phyloP scores from a whole-genome alignment of 2,329 filamentous ascomycete species.

The Talaromyces sp. region DNA sequence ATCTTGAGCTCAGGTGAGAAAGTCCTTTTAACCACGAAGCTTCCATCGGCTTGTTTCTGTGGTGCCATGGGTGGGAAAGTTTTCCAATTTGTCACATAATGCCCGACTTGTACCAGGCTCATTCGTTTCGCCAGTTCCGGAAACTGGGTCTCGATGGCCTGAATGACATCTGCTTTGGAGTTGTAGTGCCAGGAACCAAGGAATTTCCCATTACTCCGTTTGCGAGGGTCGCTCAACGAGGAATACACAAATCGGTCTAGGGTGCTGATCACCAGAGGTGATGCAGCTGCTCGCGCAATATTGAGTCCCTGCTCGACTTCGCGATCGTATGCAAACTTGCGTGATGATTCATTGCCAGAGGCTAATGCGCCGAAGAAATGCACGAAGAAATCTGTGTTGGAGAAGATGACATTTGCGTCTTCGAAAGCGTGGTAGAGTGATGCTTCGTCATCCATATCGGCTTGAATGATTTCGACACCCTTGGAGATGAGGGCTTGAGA shows the following conservation, averaged over 20 bases:
- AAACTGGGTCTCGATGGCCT: slow-evolving; percentile 43
- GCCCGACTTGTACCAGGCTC: slow-evolving; percentile 5
- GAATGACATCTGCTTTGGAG: slow-evolving; percentile 49
- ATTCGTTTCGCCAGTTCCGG: slow-evolving; percentile 32
- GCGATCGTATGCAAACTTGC: neutral
- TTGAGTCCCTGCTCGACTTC: slow-evolving; percentile 43
- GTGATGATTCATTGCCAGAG: neutral
- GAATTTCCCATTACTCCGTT: slow-evolving; percentile 46
- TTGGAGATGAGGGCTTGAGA: slow-evolving; percentile 40
- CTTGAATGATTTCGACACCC: slow-evolving; percentile 55
- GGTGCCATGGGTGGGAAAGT: neutral
- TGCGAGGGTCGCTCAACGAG: slow-evolving; percentile 49
- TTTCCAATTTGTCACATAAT: slow-evolving; percentile 14
- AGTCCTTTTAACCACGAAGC: slow-evolving; percentile 2
- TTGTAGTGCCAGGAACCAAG: slow-evolving; percentile 47
- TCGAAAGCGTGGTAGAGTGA: slow-evolving; percentile 48
- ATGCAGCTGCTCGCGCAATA: slow-evolving; percentile 53
- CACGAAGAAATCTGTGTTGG: slow-evolving; percentile 54
- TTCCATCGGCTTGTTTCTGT: slow-evolving; percentile 1
- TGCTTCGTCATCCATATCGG: slow-evolving; percentile 51
- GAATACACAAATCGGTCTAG: slow-evolving; percentile 51
- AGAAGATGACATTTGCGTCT: slow-evolving; percentile 51
- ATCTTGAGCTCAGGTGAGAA: neutral
- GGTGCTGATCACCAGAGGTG: slow-evolving; percentile 20
- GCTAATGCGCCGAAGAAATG: neutral